Evolutionary conservation across 2,329 filamentous ascomycete species (phyloP), one percentile per base, ranked within the genome.

Genomic region (Pyrenophora tritici-repentis): DNA sequence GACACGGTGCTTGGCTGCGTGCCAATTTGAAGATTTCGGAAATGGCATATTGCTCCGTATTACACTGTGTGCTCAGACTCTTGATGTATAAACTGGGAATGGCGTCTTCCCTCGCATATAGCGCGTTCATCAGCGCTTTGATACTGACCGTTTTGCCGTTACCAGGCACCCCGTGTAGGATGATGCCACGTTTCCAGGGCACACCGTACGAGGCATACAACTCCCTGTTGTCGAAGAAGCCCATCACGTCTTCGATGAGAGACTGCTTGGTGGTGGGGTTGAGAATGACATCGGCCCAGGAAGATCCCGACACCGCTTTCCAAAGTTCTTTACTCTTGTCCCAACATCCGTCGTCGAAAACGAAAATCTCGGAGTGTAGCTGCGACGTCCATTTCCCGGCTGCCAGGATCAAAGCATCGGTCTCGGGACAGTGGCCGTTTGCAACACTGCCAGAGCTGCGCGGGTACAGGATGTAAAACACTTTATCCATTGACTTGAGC

Each of bases 71-170:
- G 7, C 62, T 46, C 3, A 80, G 72, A 1, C 74, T 81, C 54
- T 84, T 81, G 43, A 89, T 86, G 45, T 73, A 75, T 14, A 73
- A 63, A 0, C 83, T 85, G 1, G 84, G 83, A 0, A 88, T 73
- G 0, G 81, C 75, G 51, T 71, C 63, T 14, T 58, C 59, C 2
- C 54, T 35, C 0, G 76, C 68, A 20, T 83, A 85, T 0, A 89
- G 76, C 51, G 78, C 79, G 59, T 87, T 79, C 84, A 89, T 88
- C 62, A 85, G 83, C 0, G 86, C 86, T 72, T 88, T 88, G 73
- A 88, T 85, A 29, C 81, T 84, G 59, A 88, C 86, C 0, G 86
- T 89, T 73, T 89, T 89, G 42, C 69, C 86, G 51, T 88, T 89
- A 9, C 81, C 81, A 1, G 81, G 84, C 0, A 85, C 83, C 0